Evolutionary conservation across 768 basidiomycete species (phyloP).

Genomic region (Dictyophora rubrovolvata): DNA sequence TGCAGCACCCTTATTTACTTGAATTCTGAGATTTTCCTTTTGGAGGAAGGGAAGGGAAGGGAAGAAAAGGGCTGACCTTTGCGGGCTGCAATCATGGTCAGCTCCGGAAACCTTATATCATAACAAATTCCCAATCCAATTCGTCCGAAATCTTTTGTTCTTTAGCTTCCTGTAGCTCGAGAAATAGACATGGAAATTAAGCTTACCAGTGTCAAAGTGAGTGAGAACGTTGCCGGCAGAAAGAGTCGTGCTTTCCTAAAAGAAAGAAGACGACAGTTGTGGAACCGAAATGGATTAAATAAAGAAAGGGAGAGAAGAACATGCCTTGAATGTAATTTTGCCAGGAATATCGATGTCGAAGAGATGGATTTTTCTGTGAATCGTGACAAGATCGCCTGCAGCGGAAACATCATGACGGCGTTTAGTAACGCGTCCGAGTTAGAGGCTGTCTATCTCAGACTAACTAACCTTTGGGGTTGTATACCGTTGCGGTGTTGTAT

Average conservation of each 20-base stretch:
- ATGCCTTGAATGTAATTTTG: slow-evolving; percentile 79
- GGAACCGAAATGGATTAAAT: background rate
- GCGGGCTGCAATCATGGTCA: slow-evolving; percentile 84
- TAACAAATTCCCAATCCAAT: slow-evolving; percentile 96
- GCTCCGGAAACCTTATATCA: slow-evolving; percentile 89
- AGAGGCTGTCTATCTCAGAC: background rate
- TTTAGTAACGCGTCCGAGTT: background rate
- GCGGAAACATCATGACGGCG: too few relatives aligned
- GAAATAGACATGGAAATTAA: background rate
- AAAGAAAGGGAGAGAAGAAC: slow-evolving; percentile 2
- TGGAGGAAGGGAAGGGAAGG: background rate
- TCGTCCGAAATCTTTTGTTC: slow-evolving; percentile 78
- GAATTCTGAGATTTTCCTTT: too few relatives aligned
- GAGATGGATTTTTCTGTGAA: slow-evolving; percentile 89
- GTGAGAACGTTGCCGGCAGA: slow-evolving; percentile 66
- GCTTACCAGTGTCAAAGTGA: slow-evolving; percentile 77
- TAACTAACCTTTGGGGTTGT: slow-evolving; percentile 62
- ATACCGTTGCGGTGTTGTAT: slow-evolving; percentile 91
- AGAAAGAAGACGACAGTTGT: background rate
- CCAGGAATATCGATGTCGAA: slow-evolving; percentile 98
- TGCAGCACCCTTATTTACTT: slow-evolving; percentile 57
- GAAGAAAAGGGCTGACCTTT: slow-evolving; percentile 47
- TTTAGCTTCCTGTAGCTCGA: background rate
- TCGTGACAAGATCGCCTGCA: slow-evolving; percentile 72
- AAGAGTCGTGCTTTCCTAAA: slow-evolving; percentile 79